phyloP scores from a whole-genome alignment of 2,329 filamentous ascomycete genomes.

The Paraphoma sp. region DNA sequence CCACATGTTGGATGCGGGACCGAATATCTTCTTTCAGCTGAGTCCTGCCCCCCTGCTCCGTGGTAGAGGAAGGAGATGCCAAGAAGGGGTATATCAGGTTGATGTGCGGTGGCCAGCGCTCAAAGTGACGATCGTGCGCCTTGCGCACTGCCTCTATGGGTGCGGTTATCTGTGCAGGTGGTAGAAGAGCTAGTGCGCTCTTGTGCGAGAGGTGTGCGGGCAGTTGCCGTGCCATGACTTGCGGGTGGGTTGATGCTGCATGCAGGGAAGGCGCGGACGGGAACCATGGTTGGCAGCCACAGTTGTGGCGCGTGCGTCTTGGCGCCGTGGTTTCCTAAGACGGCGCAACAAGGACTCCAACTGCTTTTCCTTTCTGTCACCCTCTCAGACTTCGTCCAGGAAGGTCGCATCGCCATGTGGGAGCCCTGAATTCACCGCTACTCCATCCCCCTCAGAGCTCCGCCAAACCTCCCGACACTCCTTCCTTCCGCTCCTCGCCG shows the following conservation, averaged over 20 bases:
- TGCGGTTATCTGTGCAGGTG: conserved; percentile 23
- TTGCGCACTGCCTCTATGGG: conserved; percentile 35
- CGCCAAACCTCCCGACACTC: conserved; percentile 2
- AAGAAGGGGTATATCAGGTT: conserved; percentile 42
- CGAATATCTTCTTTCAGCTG: conserved; percentile 26
- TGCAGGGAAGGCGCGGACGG: too few relatives aligned
- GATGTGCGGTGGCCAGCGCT: conserved; percentile 40
- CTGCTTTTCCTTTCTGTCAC: conserved; percentile 7
- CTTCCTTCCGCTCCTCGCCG: conserved; percentile 17
- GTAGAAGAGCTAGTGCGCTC: conserved; percentile 33
- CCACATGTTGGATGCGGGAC: conserved; percentile 26
- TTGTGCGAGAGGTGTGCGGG: conserved; percentile 34
- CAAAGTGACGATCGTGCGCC: conserved; percentile 32
- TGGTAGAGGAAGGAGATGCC: conserved; percentile 20
- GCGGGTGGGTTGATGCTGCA: not conserved
- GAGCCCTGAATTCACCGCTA: conserved; percentile 24
- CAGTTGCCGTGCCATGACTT: conserved; percentile 18
- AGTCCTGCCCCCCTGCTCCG: conserved; percentile 1
- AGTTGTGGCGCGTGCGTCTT: conserved; percentile 20
- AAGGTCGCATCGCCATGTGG: conserved; percentile 41
- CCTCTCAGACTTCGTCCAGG: conserved; percentile 19
- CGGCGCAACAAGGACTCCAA: conserved; percentile 12
- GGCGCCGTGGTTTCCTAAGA: conserved; percentile 21
- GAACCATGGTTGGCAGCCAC: conserved; percentile 9
- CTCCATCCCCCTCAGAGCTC: not conserved